A percentile compares a stretch with the other conserved stretches of the same genome.
These are phyloP conservation scores for Fusarium sp. DNA, from an alignment of 2,329 filamentous ascomycete species.

Conservation along the genomic window DNA sequence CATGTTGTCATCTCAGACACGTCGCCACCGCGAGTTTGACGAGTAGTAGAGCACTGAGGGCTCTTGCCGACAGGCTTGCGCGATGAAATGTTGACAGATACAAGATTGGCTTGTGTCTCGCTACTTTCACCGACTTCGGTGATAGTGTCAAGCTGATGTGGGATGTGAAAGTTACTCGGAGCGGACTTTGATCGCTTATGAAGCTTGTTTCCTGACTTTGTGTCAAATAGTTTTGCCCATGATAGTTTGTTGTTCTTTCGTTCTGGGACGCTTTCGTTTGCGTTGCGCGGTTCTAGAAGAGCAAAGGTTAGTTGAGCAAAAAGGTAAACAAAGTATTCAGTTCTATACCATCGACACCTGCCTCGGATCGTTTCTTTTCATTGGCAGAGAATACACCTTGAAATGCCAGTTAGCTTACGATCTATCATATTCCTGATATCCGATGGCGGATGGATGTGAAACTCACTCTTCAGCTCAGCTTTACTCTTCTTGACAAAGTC, in stretches of 20 bases:
- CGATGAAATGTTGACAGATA: not conserved
- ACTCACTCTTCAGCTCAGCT: conserved; percentile 18
- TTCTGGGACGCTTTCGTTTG: not conserved
- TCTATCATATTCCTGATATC: not conserved
- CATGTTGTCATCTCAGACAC: not conserved
- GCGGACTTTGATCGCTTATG: conserved; percentile 24
- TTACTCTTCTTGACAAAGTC: conserved; percentile 6
- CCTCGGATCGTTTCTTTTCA: not conserved
- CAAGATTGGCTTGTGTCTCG: not conserved
- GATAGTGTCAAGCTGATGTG: not conserved
- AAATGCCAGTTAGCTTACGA: not conserved
- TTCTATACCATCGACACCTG: conserved; percentile 1
- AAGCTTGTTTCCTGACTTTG: conserved; percentile 21
- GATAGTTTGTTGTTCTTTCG: not conserved
- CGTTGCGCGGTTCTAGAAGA: not conserved
- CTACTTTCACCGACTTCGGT: conserved; percentile 1
- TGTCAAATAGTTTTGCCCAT: conserved; percentile 17
- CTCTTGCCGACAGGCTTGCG: not conserved
- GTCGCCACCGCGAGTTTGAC: not conserved
- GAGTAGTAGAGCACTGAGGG: not conserved
- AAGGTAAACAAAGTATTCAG: not conserved
- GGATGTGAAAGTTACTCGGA: not conserved
- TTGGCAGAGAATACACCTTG: not conserved
- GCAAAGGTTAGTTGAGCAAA: not conserved
- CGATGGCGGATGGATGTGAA: not conserved